These are phyloP conservation scores for Tuber brumale DNA, from an alignment of 495 filamentous ascomycete genomes.

Conservation along the genomic window DNA sequence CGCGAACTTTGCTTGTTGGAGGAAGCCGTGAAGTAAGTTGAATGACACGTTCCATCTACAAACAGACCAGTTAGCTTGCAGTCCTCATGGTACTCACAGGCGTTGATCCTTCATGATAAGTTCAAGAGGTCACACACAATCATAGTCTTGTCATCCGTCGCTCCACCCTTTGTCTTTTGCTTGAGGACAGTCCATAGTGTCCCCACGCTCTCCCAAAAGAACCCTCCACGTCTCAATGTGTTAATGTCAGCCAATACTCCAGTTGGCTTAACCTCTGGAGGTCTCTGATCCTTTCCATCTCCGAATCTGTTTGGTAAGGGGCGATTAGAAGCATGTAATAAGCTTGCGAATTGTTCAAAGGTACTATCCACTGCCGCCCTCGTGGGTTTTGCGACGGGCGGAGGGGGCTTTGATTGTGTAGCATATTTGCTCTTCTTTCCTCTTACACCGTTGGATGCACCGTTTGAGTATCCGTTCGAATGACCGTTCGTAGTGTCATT, in stretches of 20 bases:
- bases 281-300: slow-evolving; percentile 53
- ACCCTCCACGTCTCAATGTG: slow-evolving; percentile 47
- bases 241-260: slow-evolving; percentile 60
- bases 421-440: not conserved
- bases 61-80: slow-evolving; percentile 7
- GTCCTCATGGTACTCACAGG: not conserved
- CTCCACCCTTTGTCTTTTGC: slow-evolving; percentile 52
- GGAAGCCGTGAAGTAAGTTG: slow-evolving; percentile 62
- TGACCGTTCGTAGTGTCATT: not conserved
- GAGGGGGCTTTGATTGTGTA: slow-evolving; percentile 14
- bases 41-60: slow-evolving; percentile 64
- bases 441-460: not conserved
- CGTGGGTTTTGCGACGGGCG: slow-evolving; percentile 26
- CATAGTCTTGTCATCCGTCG: slow-evolving; percentile 64
- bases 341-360: slow-evolving; percentile 31
- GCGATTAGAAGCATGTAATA: slow-evolving; percentile 58
- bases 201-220: slow-evolving; percentile 50
- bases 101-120: not conserved
- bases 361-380: slow-evolving; percentile 35
- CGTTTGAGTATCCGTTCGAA: not conserved
- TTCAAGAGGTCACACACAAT: slow-evolving; percentile 34
- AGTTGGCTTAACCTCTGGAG: slow-evolving; percentile 47
- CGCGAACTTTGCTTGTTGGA: slow-evolving; percentile 50
- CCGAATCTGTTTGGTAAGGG: slow-evolving; percentile 63
- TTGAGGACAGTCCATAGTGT: slow-evolving; percentile 53